Base-by-base conservation (phyloP, 192 early-diverging fungal genomes). In the Umbelopsis ramanniana region DNA sequence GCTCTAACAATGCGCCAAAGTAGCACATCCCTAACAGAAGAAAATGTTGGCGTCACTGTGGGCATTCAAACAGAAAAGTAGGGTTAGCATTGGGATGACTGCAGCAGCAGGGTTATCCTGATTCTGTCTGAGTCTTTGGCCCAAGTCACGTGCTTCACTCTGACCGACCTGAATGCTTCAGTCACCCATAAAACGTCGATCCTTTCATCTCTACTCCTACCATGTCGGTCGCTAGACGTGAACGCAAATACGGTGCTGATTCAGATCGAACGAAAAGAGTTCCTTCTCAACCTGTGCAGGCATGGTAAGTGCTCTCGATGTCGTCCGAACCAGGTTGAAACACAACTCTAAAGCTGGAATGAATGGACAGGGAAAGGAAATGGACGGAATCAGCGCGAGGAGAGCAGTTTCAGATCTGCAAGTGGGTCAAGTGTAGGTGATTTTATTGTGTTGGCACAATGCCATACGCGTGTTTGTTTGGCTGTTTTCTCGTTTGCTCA, bases 181-280 rank as follows among this genome's bases (percentile, higher is more conserved):
- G n/a, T n/a, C 7, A 50, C 15, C 48, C 15, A 6, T 3, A 1
- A 17, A 50, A n/a, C 7, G 17, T 50, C 15, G 48, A 50, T 50
- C 11, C 40, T 5, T 43, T 43, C 14, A 50, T 19, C 17, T 50
- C 48, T 15, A 50, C 15, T 50, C 48, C 19, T 6, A 10, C 17
- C 2, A 63, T 63, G 57, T 63, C 57, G 15, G 57, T 63, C 15
- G 57, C 57, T 37, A 29, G 57, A 63, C 57, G 57, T 35, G 57
- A 63, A 38, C 57, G 57, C 33, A 63, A 63, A 63, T 63, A 63
- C n/a, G 57, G 57, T 38, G 57, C 48, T 33, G 57, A 63, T 37
- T 38, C 57, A 22, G 57, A 63, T 35, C 57, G 57, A 35, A 37
- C 57, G 33, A 63, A 63, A 63, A 63, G 57, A 35, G 57, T 37